These are phyloP conservation scores for Closterium sp. DNA, from an alignment of 139 green algal genomes.

Conservation along the genomic window DNA sequence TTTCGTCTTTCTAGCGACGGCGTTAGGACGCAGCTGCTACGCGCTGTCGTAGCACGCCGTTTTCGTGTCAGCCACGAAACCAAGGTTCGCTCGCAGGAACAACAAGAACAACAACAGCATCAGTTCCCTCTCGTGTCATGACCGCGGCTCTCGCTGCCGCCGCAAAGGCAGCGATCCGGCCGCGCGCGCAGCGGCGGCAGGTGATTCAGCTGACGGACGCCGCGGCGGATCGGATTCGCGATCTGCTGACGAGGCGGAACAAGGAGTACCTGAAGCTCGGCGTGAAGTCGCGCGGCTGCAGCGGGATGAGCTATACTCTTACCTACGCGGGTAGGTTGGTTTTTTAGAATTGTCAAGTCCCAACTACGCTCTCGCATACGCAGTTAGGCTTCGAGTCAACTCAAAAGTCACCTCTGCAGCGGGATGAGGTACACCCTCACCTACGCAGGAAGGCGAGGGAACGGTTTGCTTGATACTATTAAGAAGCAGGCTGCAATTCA, in stretches of 20 bases:
- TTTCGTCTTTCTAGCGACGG: not conserved
- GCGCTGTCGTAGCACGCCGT: not conserved
- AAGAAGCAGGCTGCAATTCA: too few relatives aligned
- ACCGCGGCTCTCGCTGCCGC: not conserved
- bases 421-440: too few relatives aligned
- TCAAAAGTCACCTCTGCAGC: too few relatives aligned
- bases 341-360: constrained; percentile 5
- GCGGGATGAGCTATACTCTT: constrained; percentile 94
- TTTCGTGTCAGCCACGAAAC: not conserved
- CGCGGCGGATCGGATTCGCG: constrained; percentile 73
- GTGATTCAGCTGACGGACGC: constrained; percentile 83
- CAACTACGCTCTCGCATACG: not conserved
- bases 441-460: too few relatives aligned
- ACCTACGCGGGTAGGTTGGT: constrained; percentile 78
- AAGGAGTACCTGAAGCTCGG: constrained; percentile 93
- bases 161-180: not conserved
- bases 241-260: constrained; percentile 71
- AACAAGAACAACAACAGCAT: not conserved
- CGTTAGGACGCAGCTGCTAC: not conserved
- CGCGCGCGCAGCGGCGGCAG: constrained; percentile 36
- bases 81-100: not conserved
- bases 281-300: constrained; percentile 91
- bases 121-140: not conserved
- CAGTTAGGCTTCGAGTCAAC: not conserved
- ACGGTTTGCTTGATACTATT: too few relatives aligned